phyloP scores from a whole-genome alignment of 75 land plant genomes.

The Gnetum montanum region DNA sequence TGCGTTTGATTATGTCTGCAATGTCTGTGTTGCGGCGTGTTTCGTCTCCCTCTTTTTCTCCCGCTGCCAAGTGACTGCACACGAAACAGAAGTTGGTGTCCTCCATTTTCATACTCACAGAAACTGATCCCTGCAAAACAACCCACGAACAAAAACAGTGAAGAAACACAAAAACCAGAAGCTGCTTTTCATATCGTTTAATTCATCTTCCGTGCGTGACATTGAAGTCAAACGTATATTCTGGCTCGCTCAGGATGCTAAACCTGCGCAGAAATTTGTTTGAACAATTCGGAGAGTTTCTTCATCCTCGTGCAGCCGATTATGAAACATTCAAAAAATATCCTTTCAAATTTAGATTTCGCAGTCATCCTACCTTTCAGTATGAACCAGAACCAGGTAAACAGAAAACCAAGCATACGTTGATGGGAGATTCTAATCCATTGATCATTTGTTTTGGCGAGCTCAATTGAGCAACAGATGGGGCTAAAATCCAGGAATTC shows the following conservation, averaged over 20 bases:
- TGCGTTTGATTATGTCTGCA: constrained; percentile 44
- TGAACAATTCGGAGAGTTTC: not conserved
- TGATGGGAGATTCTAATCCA: too few species aligned
- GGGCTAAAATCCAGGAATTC: too few species aligned
- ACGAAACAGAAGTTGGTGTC: constrained; percentile 86
- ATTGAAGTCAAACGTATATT: too few species aligned
- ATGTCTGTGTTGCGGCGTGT: constrained; percentile 50
- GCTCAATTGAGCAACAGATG: too few species aligned
- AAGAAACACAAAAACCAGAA: not conserved
- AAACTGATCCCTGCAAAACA: constrained; percentile 79
- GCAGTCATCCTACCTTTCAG: too few species aligned
- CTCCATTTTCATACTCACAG: constrained; percentile 60
- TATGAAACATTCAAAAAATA: too few species aligned
- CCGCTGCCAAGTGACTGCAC: constrained; percentile 79
- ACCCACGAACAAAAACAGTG: not conserved
- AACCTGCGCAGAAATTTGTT: not conserved
- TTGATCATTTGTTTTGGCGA: too few species aligned
- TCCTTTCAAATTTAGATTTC: too few species aligned
- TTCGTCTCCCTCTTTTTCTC: constrained; percentile 66
- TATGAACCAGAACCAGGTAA: too few species aligned
- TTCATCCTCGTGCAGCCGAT: too few species aligned
- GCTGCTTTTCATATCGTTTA: not conserved
- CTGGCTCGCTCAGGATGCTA: too few species aligned
- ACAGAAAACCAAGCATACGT: too few species aligned
- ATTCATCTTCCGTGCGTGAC: not conserved